Percentiles rank a stretch among this genome's conserved stretches.
Conservation (phyloP, 169 alveolate species). For the Plasmodium yoelii region DNA sequence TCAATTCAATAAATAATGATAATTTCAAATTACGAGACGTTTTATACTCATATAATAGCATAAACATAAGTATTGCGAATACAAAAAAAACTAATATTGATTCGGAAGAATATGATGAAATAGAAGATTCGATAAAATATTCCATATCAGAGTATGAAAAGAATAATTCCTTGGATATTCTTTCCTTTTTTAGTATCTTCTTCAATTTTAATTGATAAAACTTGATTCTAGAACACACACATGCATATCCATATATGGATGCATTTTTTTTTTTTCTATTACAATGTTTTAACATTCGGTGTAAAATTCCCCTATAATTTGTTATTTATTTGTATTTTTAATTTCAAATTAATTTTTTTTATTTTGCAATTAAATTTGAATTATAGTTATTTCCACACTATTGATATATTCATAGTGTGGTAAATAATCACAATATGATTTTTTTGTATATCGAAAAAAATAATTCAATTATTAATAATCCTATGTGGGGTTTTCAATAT, state of each 20-base stretch:
- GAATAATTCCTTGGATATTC: constrained; percentile 31
- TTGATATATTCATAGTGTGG: too few relatives aligned
- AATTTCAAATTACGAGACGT: constrained; percentile 36
- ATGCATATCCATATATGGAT: neutral
- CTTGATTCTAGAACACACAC: neutral
- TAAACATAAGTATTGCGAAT: constrained; percentile 26
- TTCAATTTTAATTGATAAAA: constrained; percentile 12
- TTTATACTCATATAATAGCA: constrained; percentile 29
- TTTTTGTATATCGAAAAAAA: too few relatives aligned
- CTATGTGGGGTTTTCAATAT: too few relatives aligned
- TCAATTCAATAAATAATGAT: constrained; percentile 10
- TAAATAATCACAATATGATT: too few relatives aligned
- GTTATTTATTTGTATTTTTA: too few relatives aligned
- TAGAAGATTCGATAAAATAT: constrained; percentile 38
- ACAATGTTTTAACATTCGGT: too few relatives aligned
- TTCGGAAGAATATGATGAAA: constrained; percentile 43
- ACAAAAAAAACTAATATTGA: constrained; percentile 8
- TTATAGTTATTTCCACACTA: too few relatives aligned
- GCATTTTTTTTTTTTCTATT: too few relatives aligned
- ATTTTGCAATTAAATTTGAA: too few relatives aligned
- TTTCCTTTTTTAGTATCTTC: constrained; percentile 30
- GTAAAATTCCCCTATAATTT: too few relatives aligned
- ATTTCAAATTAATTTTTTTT: too few relatives aligned
- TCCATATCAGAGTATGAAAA: constrained; percentile 38
- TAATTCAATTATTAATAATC: too few relatives aligned